Evolutionary conservation across 2,329 filamentous ascomycete species (phyloP).

Genomic region (Coniochaeta hoffmannii): DNA sequence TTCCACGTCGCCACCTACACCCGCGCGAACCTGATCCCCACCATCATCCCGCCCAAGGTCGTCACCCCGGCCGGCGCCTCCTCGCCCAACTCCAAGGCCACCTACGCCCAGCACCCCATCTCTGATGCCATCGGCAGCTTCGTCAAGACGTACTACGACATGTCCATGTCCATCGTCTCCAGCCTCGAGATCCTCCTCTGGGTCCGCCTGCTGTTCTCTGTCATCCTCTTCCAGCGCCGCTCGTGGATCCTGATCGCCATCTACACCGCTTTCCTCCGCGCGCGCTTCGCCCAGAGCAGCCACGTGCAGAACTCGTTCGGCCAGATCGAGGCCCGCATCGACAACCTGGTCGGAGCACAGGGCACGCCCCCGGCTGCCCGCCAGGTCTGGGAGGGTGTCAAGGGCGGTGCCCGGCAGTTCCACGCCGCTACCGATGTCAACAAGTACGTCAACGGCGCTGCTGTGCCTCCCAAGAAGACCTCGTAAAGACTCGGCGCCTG

Average conservation of each 20-base stretch:
- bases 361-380: constrained; percentile 74
- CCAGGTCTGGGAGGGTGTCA: constrained; percentile 73
- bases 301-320: constrained; percentile 84
- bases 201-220: constrained; percentile 72
- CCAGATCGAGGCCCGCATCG: constrained; percentile 65
- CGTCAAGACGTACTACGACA: constrained; percentile 96
- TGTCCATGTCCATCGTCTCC: constrained; percentile 89
- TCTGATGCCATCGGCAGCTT: constrained; percentile 84
- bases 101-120: constrained; percentile 48
- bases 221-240: constrained; percentile 80
- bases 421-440: constrained; percentile 72
- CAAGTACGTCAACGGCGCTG: constrained; percentile 58
- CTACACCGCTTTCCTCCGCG: constrained; percentile 90
- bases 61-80: constrained; percentile 48
- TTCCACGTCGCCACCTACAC: constrained; percentile 98
- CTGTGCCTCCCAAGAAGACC: constrained; percentile 58
- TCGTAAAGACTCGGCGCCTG: constrained; percentile 31
- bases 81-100: constrained; percentile 50
- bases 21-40: constrained; percentile 86
- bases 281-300: constrained; percentile 79
- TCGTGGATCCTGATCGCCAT: constrained; percentile 81
- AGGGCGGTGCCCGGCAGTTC: constrained; percentile 64
- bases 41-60: constrained; percentile 60
- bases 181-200: constrained; percentile 82
- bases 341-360: constrained; percentile 78